Percentiles rank a stretch among this genome's conserved stretches.
Conservation (phyloP, 495 filamentous ascomycete genomes). For the Jackrogersella minutella region DNA sequence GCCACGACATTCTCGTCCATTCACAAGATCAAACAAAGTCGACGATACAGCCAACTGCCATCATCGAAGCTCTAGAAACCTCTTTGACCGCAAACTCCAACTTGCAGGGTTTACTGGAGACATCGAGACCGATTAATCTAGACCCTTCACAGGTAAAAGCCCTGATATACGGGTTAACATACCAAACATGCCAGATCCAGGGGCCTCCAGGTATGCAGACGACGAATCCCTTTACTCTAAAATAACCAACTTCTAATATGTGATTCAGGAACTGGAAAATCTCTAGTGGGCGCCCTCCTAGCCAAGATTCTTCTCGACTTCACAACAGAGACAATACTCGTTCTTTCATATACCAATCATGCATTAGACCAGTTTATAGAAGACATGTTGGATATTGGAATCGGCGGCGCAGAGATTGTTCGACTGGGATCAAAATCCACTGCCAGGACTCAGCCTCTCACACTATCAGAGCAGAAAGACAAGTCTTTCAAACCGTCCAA, state of each 20-base stretch:
- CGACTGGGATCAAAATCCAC: slow-evolving; percentile 74
- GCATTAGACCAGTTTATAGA: slow-evolving; percentile 79
- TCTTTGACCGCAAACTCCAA: slow-evolving; percentile 4
- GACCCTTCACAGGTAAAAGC: slow-evolving; percentile 69
- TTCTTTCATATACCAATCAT: slow-evolving; percentile 74
- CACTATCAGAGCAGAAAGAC: slow-evolving; percentile 54
- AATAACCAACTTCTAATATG: slow-evolving; percentile 11
- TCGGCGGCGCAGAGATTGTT: slow-evolving; percentile 63
- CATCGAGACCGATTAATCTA: slow-evolving; percentile 47
- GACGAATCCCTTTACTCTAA: background rate
- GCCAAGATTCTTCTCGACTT: slow-evolving; percentile 65
- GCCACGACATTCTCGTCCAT: slow-evolving; percentile 33
- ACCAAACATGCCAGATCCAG: slow-evolving; percentile 71
- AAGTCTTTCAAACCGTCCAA: background rate
- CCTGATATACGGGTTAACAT: slow-evolving; percentile 61
- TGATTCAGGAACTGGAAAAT: slow-evolving; percentile 76
- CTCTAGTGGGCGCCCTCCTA: slow-evolving; percentile 75
- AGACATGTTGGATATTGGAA: slow-evolving; percentile 70
- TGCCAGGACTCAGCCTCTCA: slow-evolving; percentile 54
- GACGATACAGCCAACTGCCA: background rate
- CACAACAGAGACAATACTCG: slow-evolving; percentile 64
- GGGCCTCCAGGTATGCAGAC: slow-evolving; percentile 72
- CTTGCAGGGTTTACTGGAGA: slow-evolving; percentile 19
- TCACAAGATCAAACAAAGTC: slow-evolving; percentile 28
- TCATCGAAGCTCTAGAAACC: slow-evolving; percentile 13